A percentile compares a stretch with the other conserved stretches of the same genome.
Evolutionary conservation across 2,329 filamentous ascomycete genomes (phyloP).

Genomic region (Graphilbum ipis-grandicollis): DNA sequence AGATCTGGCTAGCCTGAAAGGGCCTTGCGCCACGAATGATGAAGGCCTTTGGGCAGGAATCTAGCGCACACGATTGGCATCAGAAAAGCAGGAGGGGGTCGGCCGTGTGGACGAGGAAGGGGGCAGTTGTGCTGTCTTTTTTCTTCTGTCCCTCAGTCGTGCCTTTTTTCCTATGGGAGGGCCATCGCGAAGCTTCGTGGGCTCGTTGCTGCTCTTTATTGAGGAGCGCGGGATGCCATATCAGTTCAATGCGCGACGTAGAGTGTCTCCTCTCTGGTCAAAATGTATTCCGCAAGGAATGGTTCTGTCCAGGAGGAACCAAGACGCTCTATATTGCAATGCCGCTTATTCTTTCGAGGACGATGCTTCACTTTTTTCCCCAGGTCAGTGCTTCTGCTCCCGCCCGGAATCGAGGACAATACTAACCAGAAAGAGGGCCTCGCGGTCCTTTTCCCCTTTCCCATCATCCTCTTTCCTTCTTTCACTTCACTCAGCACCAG

Average conservation of each 20-base stretch:
- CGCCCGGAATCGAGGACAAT: slow-evolving; percentile 2
- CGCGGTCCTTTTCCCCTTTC: background rate
- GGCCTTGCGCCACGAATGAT: slow-evolving; percentile 10
- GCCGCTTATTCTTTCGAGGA: slow-evolving; percentile 13
- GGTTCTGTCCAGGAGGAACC: background rate
- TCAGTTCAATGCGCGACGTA: slow-evolving; percentile 12
- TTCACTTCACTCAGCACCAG: too few species aligned
- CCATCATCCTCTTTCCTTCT: too few species aligned
- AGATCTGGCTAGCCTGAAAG: slow-evolving; percentile 8
- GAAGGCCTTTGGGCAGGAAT: background rate
- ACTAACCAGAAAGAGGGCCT: slow-evolving; percentile 5
- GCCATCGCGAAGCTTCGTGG: slow-evolving; percentile 12
- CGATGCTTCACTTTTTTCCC: slow-evolving; percentile 7
- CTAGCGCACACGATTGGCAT: slow-evolving; percentile 11
- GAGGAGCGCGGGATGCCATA: slow-evolving; percentile 5
- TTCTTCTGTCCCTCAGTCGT: background rate
- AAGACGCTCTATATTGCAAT: slow-evolving; percentile 10
- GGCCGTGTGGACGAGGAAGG: background rate
- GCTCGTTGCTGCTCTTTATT: background rate
- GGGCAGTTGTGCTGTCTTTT: background rate
- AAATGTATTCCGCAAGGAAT: background rate
- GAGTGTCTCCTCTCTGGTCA: slow-evolving; percentile 1
- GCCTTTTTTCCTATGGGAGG: slow-evolving; percentile 10
- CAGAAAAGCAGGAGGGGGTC: slow-evolving; percentile 10
- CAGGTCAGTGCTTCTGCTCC: slow-evolving; percentile 2